Conservation (phyloP, 164 flowering plant species). For the Tetracentron sinense region DNA sequence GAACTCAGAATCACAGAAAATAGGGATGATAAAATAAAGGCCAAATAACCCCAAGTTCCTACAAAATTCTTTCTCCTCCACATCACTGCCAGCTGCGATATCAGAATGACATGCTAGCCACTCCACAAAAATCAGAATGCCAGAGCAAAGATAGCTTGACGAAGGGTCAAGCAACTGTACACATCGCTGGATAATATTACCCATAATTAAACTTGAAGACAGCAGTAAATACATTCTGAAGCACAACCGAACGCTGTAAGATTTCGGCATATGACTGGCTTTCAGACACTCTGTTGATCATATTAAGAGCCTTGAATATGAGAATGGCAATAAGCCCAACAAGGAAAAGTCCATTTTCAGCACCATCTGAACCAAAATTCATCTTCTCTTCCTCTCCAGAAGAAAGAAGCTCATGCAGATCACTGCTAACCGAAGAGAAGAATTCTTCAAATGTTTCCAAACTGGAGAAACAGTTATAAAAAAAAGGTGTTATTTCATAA, state of each 20-base stretch:
- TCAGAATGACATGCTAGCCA: constrained; percentile 89
- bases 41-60: too few species aligned
- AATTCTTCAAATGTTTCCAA: constrained; percentile 83
- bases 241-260: constrained; percentile 76
- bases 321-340: constrained; percentile 72
- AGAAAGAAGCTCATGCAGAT: constrained; percentile 62
- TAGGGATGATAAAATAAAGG: not conserved
- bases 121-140: constrained; percentile 80
- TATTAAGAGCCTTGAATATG: constrained; percentile 73
- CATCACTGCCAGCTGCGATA: constrained; percentile 55
- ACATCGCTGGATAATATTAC: constrained; percentile 62
- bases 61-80: constrained; percentile 73
- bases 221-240: constrained; percentile 81
- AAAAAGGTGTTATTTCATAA: not conserved
- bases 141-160: constrained; percentile 71
- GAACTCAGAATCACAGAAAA: not conserved
- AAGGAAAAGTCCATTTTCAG: constrained; percentile 60
- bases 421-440: constrained; percentile 48
- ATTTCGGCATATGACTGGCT: constrained; percentile 90
- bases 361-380: constrained; percentile 67
- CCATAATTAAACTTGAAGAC: constrained; percentile 76
- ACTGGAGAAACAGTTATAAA: constrained; percentile 37
- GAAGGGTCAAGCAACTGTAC: constrained; percentile 57
- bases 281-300: constrained; percentile 61
- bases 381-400: constrained; percentile 64